Evolutionary conservation across 176 grass and related monocot species (phyloP), one percentile per base, ranked within the genome.

Genomic region (Pharus latifolius): DNA sequence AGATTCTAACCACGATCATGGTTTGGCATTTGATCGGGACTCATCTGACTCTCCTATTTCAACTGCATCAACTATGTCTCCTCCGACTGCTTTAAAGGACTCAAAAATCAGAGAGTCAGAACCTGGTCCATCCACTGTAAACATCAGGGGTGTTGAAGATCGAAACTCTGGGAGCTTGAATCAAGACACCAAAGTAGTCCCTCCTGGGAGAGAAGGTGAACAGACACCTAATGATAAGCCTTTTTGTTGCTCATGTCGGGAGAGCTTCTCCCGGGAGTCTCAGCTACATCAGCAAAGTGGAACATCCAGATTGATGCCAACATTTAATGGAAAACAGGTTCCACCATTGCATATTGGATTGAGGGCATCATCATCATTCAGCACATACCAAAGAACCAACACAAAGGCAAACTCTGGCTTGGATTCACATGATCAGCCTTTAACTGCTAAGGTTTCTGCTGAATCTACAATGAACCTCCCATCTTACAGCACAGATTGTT

Each of bases 331-430:
- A 57, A 88, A 76, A 35, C 83, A 71, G 51, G 69, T 83, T 77
- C 83, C 89, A 26, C 86, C 78, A 5, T 65, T 90, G 81, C 78
- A 88, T 37, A 93, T 98, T 50, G 89, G 89, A 53, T 80, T 78
- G 52, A 87, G 42, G 54, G 61, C 56, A 56, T 83, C 86, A 17
- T 89, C 89, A 6, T 87, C 87, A 38, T 92, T 96, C 73, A 84
- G 58, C 69, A 70, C 83, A 10, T 96, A 96, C 67, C 93, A 87
- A 37, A 85, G 76, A 68, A 82, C 68, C 44, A 82, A 49, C 62
- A 64, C 47, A 45, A 70, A 78, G 45, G 69, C 82, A 35, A 85
- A 60, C 34, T 62, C 65, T 67, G 67, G 72, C 43, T 58, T 76
- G 35, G 82, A 85, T 63, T 81, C 67, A 67, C 82, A 78, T 60